Percentiles rank a stretch among this genome's conserved stretches.
Conservation (phyloP, 2,329 filamentous ascomycete genomes). For the Phaeomoniella chlamydospora region DNA sequence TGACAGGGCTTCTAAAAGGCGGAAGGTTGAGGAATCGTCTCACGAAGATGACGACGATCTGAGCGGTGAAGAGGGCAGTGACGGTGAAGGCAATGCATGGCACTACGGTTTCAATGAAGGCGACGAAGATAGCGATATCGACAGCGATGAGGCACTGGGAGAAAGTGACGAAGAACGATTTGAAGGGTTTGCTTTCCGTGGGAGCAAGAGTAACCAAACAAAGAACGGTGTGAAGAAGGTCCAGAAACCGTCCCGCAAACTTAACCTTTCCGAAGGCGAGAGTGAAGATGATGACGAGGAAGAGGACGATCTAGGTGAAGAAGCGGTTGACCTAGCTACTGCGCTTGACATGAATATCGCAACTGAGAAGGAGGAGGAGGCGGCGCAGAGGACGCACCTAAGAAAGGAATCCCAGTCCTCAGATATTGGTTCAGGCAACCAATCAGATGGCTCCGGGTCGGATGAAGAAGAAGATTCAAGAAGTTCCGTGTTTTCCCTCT, state of each 20-base stretch:
- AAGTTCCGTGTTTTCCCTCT: constrained; percentile 34
- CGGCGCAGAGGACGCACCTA: constrained; percentile 17
- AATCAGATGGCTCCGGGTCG: background rate
- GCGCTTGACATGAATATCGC: constrained; percentile 43
- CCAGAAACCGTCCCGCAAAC: constrained; percentile 15
- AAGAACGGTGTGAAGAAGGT: too few species aligned
- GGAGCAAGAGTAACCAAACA: constrained; percentile 32
- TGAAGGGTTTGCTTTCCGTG: constrained; percentile 57
- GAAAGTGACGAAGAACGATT: constrained; percentile 79
- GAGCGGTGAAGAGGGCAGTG: constrained; percentile 46
- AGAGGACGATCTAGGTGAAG: constrained; percentile 49
- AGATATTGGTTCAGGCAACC: background rate
- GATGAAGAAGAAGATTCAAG: constrained; percentile 32
- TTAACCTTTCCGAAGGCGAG: constrained; percentile 32
- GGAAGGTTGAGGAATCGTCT: constrained; percentile 5
- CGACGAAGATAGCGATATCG: constrained; percentile 54
- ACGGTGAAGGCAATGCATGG: constrained; percentile 80
- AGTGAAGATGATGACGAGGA: constrained; percentile 29
- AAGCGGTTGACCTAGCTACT: constrained; percentile 48
- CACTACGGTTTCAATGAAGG: constrained; percentile 55
- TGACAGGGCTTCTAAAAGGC: constrained; percentile 16
- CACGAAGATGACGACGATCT: constrained; percentile 22
- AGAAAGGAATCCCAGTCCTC: constrained; percentile 11
- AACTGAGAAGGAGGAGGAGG: constrained; percentile 26
- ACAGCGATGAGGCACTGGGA: constrained; percentile 73